phyloP scores from a whole-genome alignment of 2,329 filamentous ascomycete species.

The Fusarium graminum region DNA sequence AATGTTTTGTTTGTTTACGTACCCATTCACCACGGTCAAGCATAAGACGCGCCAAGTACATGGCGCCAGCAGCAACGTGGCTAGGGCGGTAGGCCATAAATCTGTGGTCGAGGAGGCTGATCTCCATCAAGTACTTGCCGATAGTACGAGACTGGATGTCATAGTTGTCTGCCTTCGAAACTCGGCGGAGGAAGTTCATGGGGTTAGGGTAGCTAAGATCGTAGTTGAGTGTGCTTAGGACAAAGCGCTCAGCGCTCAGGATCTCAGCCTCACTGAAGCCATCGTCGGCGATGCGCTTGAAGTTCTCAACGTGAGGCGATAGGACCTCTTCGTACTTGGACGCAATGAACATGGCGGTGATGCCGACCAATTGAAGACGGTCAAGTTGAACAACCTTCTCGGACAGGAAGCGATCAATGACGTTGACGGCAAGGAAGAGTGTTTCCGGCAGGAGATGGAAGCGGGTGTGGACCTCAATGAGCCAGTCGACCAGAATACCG shows the following conservation, averaged over 20 bases:
- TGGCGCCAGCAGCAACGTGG: conserved; percentile 89
- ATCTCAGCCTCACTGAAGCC: conserved; percentile 97
- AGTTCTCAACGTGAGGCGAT: conserved; percentile 96
- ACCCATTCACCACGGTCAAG: conserved; percentile 93
- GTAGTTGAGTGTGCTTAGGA: conserved; percentile 91
- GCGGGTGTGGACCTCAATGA: conserved; percentile 97
- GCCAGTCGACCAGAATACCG: conserved; percentile 96
- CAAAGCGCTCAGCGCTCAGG: conserved; percentile 94
- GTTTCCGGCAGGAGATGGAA: conserved; percentile 97
- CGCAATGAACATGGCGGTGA: conserved; percentile 99
- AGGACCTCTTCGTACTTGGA: conserved; percentile 99
- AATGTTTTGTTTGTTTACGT: conserved; percentile 56
- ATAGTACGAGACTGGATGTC: conserved; percentile 97
- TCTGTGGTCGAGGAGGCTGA: conserved; percentile 92
- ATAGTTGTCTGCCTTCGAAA: conserved; percentile 99
- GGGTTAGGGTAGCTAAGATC: conserved; percentile 99
- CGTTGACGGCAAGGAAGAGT: conserved; percentile 95
- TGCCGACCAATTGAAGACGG: conserved; percentile 94
- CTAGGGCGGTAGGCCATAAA: conserved; percentile 93
- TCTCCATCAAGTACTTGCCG: conserved; percentile 98
- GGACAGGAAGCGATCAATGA: conserved; percentile 97
- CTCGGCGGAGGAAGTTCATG: conserved; percentile 99
- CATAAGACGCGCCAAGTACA: conserved; percentile 94
- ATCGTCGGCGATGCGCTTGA: conserved; percentile 96
- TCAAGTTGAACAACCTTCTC: conserved; percentile 96